Evolutionary conservation across 441 rosid genomes (phyloP).

Genomic region (Viola pubescens): DNA sequence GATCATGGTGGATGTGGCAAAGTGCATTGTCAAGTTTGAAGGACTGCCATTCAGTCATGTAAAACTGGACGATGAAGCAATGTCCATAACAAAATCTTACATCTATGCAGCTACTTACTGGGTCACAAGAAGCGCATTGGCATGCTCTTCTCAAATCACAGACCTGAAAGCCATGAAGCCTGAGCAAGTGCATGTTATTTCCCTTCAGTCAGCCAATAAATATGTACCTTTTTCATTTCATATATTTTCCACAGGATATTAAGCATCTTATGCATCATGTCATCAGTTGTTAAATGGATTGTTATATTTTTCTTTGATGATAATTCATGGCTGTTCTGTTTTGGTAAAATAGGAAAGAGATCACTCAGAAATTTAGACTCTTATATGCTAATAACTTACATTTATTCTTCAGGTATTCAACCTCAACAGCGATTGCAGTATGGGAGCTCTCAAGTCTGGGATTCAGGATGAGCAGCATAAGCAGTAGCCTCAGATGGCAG

Average conservation of each 20-base stretch:
- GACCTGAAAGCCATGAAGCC: slow-evolving; percentile 36
- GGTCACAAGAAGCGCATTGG: slow-evolving; percentile 49
- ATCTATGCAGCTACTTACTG: slow-evolving; percentile 58
- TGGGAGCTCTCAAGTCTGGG: slow-evolving; percentile 64
- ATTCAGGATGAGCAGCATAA: slow-evolving; percentile 35
- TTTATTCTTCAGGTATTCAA: slow-evolving; percentile 34
- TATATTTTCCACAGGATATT: slow-evolving; percentile 2
- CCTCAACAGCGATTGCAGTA: slow-evolving; percentile 36
- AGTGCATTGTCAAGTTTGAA: slow-evolving; percentile 51
- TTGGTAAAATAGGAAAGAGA: not conserved
- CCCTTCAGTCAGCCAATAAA: slow-evolving; percentile 23
- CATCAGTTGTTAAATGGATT: not conserved
- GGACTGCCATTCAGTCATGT: slow-evolving; percentile 36
- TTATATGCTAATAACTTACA: not conserved
- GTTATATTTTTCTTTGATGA: not conserved
- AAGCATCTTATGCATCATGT: not conserved
- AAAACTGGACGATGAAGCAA: slow-evolving; percentile 30
- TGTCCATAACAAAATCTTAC: slow-evolving; percentile 34
- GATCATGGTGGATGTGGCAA: slow-evolving; percentile 47
- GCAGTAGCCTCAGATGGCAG: slow-evolving; percentile 34
- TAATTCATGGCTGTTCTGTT: not conserved
- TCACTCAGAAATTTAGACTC: not conserved
- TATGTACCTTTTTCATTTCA: slow-evolving; percentile 4
- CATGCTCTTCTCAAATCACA: slow-evolving; percentile 47
- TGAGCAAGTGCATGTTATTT: slow-evolving; percentile 59